Conservation (phyloP, 31 red algal species). For the Porphyra umbilicalis region DNA sequence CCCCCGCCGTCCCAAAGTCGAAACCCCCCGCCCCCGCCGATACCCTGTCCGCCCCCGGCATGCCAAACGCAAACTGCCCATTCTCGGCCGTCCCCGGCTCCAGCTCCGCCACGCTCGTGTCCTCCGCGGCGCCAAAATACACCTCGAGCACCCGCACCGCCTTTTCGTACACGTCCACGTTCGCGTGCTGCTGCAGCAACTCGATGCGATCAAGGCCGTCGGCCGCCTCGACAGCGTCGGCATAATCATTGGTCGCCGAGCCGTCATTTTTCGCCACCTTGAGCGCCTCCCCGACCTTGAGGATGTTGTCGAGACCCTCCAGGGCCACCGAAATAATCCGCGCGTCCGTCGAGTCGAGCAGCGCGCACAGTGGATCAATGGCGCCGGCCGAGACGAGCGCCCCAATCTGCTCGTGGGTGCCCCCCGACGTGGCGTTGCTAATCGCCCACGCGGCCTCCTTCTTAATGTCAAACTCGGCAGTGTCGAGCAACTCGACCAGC, state of each 20-base stretch:
- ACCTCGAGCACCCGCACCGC: conserved; percentile 66
- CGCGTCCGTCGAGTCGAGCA: conserved; percentile 72
- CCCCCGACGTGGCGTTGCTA: conserved; percentile 87
- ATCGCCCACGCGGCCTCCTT: conserved; percentile 96
- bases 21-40: conserved; percentile 52
- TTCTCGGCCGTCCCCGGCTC: conserved; percentile 33
- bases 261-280: conserved; percentile 26
- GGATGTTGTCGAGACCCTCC: conserved; percentile 92
- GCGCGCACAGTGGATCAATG: conserved; percentile 77
- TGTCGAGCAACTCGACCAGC: conserved; percentile 62
- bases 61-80: conserved; percentile 59
- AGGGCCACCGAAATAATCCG: conserved; percentile 80
- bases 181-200: conserved; percentile 71
- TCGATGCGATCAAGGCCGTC: conserved; percentile 92
- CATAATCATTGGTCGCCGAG: conserved; percentile 67
- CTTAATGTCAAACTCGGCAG: conserved; percentile 88
- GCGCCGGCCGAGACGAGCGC: conserved; percentile 73
- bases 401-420: conserved; percentile 61
- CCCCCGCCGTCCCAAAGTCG: conserved; percentile 26
- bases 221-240: conserved; percentile 65
- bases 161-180: conserved; percentile 91
- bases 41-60: not conserved
- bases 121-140: conserved; percentile 76
- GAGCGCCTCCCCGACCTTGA: conserved; percentile 67
- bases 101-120: conserved; percentile 51